Conservation (phyloP, 495 filamentous ascomycete genomes). For the Neurospora africana region DNA sequence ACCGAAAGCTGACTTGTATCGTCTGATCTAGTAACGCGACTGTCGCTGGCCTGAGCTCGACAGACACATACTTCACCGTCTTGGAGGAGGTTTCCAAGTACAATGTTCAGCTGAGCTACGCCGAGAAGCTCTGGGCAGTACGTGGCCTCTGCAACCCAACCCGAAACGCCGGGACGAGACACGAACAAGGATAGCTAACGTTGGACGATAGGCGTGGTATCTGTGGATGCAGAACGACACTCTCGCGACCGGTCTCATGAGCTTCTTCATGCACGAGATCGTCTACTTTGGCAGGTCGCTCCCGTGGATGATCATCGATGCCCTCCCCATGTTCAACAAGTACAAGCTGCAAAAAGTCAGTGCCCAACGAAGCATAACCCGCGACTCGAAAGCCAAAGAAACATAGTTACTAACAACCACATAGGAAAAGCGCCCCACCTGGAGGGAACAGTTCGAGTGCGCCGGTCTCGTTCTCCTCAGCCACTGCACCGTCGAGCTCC, state of each 20-base stretch:
- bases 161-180: background rate
- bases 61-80: conserved; percentile 63
- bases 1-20: conserved; percentile 19
- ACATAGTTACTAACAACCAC: conserved; percentile 3
- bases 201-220: conserved; percentile 57
- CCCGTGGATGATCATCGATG: conserved; percentile 90
- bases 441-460: conserved; percentile 87
- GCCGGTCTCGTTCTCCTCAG: conserved; percentile 80
- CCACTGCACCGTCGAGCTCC: conserved; percentile 94
- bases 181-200: background rate
- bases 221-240: conserved; percentile 98
- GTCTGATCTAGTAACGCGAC: conserved; percentile 35
- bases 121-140: conserved; percentile 82
- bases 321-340: conserved; percentile 72
- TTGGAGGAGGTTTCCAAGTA: conserved; percentile 80
- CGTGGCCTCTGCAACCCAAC: conserved; percentile 25
- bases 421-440: conserved; percentile 80
- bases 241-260: conserved; percentile 92
- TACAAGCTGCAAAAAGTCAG: conserved; percentile 89
- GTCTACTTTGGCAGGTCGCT: conserved; percentile 90
- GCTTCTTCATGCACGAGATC: conserved; percentile 85
- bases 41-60: conserved; percentile 35
- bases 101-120: conserved; percentile 76
- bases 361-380: conserved; percentile 3
- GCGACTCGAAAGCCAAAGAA: background rate